Evolutionary conservation across 2,329 filamentous ascomycete genomes (phyloP).

Genomic region (Aphanoascus verrucosus): DNA sequence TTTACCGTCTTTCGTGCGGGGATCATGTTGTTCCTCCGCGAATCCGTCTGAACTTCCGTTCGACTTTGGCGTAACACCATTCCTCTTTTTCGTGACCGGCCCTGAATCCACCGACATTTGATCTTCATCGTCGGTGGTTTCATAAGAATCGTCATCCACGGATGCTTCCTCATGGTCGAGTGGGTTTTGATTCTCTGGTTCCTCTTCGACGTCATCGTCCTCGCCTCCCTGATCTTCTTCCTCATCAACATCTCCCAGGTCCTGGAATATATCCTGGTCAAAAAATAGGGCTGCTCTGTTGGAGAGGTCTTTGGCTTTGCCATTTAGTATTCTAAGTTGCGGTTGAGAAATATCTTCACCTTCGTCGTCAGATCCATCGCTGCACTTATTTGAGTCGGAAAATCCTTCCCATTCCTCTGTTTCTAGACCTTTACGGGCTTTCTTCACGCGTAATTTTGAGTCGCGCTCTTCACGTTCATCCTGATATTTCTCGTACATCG

Average conservation of each 20-base stretch:
- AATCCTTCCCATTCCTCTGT: conserved; percentile 91
- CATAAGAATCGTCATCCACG: conserved; percentile 33
- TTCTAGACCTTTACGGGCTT: conserved; percentile 65
- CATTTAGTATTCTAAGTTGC: conserved; percentile 11
- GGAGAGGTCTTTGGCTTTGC: conserved; percentile 51
- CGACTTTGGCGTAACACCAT: conserved; percentile 30
- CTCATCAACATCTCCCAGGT: conserved; percentile 57
- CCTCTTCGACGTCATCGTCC: conserved; percentile 40
- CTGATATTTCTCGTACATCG: conserved; percentile 76
- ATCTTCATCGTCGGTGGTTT: conserved; percentile 19
- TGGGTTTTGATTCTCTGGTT: conserved; percentile 22
- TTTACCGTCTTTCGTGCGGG: conserved; percentile 33
- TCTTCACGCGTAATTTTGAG: conserved; percentile 83
- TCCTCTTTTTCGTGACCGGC: neutral
- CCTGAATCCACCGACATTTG: neutral
- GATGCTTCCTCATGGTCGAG: conserved; percentile 31
- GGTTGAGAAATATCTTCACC: conserved; percentile 35
- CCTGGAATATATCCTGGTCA: conserved; percentile 86
- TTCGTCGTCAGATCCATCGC: conserved; percentile 53
- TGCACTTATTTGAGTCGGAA: conserved; percentile 53
- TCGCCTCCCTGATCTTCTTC: conserved; percentile 40
- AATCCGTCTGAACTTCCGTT: conserved; percentile 21
- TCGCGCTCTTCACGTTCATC: conserved; percentile 69
- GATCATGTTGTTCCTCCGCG: conserved; percentile 27
- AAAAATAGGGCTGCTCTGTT: conserved; percentile 83